These are phyloP conservation scores for Pyrenochaeta sp. DNA, from an alignment of 2,329 filamentous ascomycete species.

Conservation along the genomic window DNA sequence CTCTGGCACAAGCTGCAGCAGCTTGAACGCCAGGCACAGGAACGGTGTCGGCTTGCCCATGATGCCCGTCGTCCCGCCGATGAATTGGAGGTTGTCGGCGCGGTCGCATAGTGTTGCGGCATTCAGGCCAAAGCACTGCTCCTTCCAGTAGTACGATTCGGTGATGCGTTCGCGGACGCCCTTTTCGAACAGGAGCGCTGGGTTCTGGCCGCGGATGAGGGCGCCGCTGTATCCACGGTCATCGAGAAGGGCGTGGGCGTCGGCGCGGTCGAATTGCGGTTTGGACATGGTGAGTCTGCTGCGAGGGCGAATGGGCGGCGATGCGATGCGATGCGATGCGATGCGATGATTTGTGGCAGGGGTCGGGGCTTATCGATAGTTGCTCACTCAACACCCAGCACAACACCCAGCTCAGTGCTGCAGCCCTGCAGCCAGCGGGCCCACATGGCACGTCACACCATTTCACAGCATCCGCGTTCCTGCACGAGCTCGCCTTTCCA, in stretches of 20 bases:
- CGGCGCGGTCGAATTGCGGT: conserved; percentile 71
- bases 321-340: too few relatives aligned
- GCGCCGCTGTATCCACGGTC: conserved; percentile 81
- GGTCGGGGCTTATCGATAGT: conserved; percentile 39
- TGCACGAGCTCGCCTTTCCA: conserved; percentile 26
- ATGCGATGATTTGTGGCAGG: conserved; percentile 22
- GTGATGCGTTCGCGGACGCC: conserved; percentile 94
- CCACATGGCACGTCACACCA: conserved; percentile 38
- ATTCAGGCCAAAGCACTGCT: conserved; percentile 97
- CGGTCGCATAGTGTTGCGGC: conserved; percentile 82
- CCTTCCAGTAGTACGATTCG: conserved; percentile 97
- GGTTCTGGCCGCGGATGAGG: conserved; percentile 88
- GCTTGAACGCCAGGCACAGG: conserved; percentile 91
- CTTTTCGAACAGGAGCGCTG: conserved; percentile 94
- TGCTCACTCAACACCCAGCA: conserved; percentile 24
- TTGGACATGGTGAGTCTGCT: conserved; percentile 44
- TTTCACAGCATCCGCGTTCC: conserved; percentile 22
- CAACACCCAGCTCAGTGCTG: conserved; percentile 21
- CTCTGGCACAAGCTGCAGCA: conserved; percentile 84
- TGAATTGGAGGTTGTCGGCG: conserved; percentile 80
- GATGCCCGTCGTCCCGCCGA: conserved; percentile 87
- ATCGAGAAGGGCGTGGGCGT: conserved; percentile 80
- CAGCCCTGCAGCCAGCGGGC: conserved; percentile 24
- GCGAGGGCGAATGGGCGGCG: too few relatives aligned
- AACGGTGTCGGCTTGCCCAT: conserved; percentile 90